Percentiles rank a stretch among this genome's conserved stretches.
phyloP scores from a whole-genome alignment of 192 early-diverging fungal genomes.

The Linnemannia elongata region DNA sequence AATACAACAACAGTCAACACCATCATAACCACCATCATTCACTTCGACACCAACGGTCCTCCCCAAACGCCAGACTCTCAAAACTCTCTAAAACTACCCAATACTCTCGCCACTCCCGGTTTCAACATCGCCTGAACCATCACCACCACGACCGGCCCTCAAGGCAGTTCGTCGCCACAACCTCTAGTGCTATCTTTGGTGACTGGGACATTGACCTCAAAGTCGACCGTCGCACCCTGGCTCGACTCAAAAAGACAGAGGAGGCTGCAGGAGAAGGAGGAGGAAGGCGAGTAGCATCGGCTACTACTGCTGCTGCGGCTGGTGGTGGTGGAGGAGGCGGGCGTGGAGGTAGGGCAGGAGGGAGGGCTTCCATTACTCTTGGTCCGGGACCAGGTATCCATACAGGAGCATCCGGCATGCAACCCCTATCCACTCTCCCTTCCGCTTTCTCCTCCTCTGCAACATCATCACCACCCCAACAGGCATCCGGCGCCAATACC shows the following conservation, averaged over 20 bases:
- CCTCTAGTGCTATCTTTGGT: constrained; percentile 32
- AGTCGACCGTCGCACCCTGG: constrained; percentile 29
- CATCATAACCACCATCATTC: neutral
- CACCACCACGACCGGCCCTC: constrained; percentile 29
- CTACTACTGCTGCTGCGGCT: neutral
- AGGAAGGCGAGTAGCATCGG: neutral
- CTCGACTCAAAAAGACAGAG: constrained; percentile 5
- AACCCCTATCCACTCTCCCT: constrained; percentile 16
- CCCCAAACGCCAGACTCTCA: neutral
- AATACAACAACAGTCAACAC: neutral
- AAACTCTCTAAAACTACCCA: constrained; percentile 23
- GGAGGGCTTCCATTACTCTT: constrained; percentile 8
- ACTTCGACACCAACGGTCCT: constrained; percentile 5
- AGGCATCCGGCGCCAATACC: neutral
- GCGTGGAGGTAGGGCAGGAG: constrained; percentile 13
- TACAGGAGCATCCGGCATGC: constrained; percentile 18
- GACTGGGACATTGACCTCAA: constrained; percentile 43
- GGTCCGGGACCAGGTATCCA: neutral
- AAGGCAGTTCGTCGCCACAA: constrained; percentile 10
- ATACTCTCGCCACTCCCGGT: constrained; percentile 1
- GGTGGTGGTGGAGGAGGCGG: neutral
- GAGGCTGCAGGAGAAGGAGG: constrained; percentile 15
- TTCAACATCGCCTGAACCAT: neutral
- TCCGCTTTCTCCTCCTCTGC: neutral
- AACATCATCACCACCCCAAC: neutral